Conservation (phyloP, 2,329 filamentous ascomycete genomes). For the Pseudohalonectria lignicola region DNA sequence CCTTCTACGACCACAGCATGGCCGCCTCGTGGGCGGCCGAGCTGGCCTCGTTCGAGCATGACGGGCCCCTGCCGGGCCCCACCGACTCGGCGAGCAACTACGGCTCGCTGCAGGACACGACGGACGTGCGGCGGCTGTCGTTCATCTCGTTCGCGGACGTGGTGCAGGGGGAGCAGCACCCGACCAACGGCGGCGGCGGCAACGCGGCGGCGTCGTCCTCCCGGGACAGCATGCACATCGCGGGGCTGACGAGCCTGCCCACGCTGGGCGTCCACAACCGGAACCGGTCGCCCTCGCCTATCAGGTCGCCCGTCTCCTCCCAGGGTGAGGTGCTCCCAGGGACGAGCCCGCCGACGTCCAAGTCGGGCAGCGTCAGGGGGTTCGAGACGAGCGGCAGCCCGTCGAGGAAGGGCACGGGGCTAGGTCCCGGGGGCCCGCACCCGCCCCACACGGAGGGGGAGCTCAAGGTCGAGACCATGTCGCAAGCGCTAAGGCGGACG, state of each 20-base stretch:
- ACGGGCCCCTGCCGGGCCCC: conserved; percentile 18
- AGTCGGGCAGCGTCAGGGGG: conserved; percentile 62
- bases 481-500: conserved; percentile 75
- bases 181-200: conserved; percentile 18
- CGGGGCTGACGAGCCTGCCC: conserved; percentile 52
- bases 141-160: conserved; percentile 98
- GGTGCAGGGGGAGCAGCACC: conserved; percentile 68
- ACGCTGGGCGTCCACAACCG: conserved; percentile 29
- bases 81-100: conserved; percentile 51
- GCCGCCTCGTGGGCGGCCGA: conserved; percentile 47
- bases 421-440: conserved; percentile 40
- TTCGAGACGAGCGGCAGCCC: conserved; percentile 66
- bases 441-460: conserved; percentile 37
- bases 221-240: conserved; percentile 59
- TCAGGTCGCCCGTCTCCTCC: conserved; percentile 68
- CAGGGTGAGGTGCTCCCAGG: conserved; percentile 39
- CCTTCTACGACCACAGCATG: conserved; percentile 15
- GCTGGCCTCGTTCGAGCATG: conserved; percentile 21
- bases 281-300: conserved; percentile 63
- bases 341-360: conserved; percentile 66
- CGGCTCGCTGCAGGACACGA: conserved; percentile 57
- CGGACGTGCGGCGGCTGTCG: conserved; percentile 72
- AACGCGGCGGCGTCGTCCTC: conserved; percentile 37
- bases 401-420: conserved; percentile 25
- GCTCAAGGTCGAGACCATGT: conserved; percentile 87